These are phyloP conservation scores for Irpex rosettiformis DNA, from an alignment of 1,284 basidiomycete species.

Conservation along the genomic window DNA sequence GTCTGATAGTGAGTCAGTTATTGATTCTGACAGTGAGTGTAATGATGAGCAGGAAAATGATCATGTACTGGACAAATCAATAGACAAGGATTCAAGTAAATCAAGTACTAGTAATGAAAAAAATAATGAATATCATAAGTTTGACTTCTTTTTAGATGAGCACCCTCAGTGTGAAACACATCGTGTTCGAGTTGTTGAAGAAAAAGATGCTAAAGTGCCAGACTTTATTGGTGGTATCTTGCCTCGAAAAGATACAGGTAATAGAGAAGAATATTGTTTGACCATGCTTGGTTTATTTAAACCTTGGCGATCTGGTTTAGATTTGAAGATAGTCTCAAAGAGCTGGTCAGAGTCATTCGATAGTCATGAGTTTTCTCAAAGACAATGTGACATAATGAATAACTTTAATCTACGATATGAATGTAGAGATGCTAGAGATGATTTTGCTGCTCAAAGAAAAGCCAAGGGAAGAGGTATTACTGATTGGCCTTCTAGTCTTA, in stretches of 20 bases:
- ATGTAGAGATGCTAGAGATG: conserved; percentile 33
- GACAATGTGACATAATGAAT: conserved; percentile 21
- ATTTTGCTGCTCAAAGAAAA: conserved; percentile 19
- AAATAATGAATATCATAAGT: too few relatives aligned
- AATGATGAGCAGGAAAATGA: too few relatives aligned
- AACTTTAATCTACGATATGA: conserved; percentile 31
- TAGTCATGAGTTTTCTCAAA: conserved; percentile 9
- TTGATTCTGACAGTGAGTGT: too few relatives aligned
- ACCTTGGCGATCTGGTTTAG: conserved; percentile 18
- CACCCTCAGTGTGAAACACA: conserved; percentile 9
- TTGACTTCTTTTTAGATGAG: conserved; percentile 1
- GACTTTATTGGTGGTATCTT: conserved; percentile 7
- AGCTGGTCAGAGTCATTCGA: conserved; percentile 27
- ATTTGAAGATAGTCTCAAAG: conserved; percentile 20
- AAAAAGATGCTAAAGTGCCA: not conserved
- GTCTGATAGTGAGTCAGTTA: too few relatives aligned
- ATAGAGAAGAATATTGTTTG: conserved; percentile 1
- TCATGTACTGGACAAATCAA: too few relatives aligned
- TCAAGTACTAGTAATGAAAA: too few relatives aligned
- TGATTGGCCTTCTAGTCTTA: too few relatives aligned
- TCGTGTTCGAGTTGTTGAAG: not conserved
- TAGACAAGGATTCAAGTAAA: too few relatives aligned
- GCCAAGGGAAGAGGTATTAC: not conserved
- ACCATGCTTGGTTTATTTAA: conserved; percentile 10
- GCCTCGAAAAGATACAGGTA: conserved; percentile 2